These are phyloP conservation scores for Fragaria iinumae DNA, from an alignment of 306 rosid species.

Conservation along the genomic window DNA sequence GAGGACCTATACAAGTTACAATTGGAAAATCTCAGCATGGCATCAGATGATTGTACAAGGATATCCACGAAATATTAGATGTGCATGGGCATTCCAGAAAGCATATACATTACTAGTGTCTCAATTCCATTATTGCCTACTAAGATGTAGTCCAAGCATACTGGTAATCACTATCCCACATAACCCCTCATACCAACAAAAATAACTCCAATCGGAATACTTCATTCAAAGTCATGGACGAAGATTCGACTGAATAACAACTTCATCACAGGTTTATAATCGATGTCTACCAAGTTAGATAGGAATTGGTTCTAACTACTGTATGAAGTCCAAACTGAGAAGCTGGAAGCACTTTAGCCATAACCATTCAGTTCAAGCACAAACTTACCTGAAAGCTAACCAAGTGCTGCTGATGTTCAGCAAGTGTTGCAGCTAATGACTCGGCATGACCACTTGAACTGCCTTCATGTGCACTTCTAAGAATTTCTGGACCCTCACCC, in stretches of 20 bases:
- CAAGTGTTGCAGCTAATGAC: slow-evolving; percentile 87
- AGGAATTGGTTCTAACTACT: neutral
- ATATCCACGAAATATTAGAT: slow-evolving; percentile 18
- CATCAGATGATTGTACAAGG: slow-evolving; percentile 7
- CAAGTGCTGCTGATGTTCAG: slow-evolving; percentile 98
- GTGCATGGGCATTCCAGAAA: slow-evolving; percentile 7
- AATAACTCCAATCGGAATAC: neutral
- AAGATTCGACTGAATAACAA: neutral
- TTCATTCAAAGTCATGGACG: neutral
- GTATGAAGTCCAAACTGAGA: neutral
- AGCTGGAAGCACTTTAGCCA: neutral
- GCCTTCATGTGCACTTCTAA: slow-evolving; percentile 71
- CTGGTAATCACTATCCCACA: neutral
- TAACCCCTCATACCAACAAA: neutral
- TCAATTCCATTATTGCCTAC: neutral
- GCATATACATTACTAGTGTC: neutral
- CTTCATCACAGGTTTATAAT: neutral
- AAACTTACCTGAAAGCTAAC: slow-evolving; percentile 94
- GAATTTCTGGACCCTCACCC: slow-evolving; percentile 98
- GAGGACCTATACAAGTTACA: slow-evolving; percentile 63
- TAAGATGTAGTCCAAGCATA: neutral
- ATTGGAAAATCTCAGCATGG: slow-evolving; percentile 23
- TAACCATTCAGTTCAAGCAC: slow-evolving; percentile 9
- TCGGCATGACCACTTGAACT: slow-evolving; percentile 86
- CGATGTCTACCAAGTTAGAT: neutral